Evolutionary conservation across 495 filamentous ascomycete genomes (phyloP).

Genomic region (Podospora anserina): DNA sequence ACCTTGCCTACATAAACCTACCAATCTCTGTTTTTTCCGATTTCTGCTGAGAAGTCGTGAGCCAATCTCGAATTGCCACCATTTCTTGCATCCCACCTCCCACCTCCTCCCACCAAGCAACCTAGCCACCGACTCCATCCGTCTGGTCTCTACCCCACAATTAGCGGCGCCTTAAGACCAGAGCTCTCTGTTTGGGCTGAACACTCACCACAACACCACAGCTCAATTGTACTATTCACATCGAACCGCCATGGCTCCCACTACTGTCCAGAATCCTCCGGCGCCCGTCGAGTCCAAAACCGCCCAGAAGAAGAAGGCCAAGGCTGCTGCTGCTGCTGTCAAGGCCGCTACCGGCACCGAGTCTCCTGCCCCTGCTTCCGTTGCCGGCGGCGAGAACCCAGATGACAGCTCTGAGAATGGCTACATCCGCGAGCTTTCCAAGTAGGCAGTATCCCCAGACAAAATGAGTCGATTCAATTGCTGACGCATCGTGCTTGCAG

Average conservation of each 20-base stretch:
- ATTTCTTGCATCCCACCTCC: background rate
- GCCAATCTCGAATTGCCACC: background rate
- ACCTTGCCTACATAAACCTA: background rate
- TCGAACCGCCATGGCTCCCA: constrained; percentile 45
- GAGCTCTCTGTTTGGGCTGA: background rate
- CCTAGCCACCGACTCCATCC: background rate
- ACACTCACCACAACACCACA: background rate
- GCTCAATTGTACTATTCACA: constrained; percentile 5
- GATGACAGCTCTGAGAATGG: constrained; percentile 58
- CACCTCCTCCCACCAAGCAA: background rate
- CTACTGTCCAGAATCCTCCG: constrained; percentile 51
- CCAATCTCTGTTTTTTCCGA: background rate
- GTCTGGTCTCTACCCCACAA: background rate
- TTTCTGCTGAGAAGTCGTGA: background rate
- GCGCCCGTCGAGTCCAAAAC: constrained; percentile 56
- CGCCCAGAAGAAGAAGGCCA: constrained; percentile 70
- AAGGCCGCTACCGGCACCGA: constrained; percentile 36
- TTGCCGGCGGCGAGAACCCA: constrained; percentile 40
- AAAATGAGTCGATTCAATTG: background rate
- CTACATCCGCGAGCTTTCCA: constrained; percentile 81
- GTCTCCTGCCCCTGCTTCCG: constrained; percentile 44
- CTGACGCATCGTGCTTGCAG: constrained; percentile 42
- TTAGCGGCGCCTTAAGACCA: background rate
- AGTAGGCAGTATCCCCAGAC: constrained; percentile 51
- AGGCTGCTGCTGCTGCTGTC: constrained; percentile 30